Evolutionary conservation across 2,329 filamentous ascomycete species (phyloP).

Genomic region (Microcyclospora tardicrescens): DNA sequence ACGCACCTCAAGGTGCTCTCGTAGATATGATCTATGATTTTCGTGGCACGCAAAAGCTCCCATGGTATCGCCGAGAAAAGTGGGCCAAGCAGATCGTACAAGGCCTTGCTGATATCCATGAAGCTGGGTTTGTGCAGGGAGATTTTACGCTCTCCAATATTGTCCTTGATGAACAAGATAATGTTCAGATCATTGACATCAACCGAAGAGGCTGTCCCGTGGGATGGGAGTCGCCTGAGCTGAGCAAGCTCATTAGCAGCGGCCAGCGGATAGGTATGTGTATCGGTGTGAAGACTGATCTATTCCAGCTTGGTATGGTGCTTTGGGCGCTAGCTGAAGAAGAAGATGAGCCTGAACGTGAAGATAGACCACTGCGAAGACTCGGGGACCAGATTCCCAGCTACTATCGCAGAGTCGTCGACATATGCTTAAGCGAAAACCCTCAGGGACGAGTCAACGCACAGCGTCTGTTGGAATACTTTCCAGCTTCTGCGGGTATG

Average conservation of each 20-base stretch:
- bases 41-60: constrained; percentile 38
- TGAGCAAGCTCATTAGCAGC: constrained; percentile 69
- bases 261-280: constrained; percentile 91
- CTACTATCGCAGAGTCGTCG: constrained; percentile 67
- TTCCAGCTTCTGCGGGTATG: constrained; percentile 36
- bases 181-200: constrained; percentile 97
- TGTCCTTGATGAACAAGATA: constrained; percentile 69
- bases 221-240: constrained; percentile 93
- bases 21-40: constrained; percentile 84
- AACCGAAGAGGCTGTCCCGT: constrained; percentile 94
- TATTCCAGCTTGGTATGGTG: constrained; percentile 95
- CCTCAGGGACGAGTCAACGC: constrained; percentile 65
- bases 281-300: constrained; percentile 92
- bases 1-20: constrained; percentile 72
- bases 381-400: constrained; percentile 49
- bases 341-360: constrained; percentile 77
- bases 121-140: constrained; percentile 90
- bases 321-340: constrained; percentile 82
- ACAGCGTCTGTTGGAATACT: constrained; percentile 54
- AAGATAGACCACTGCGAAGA: constrained; percentile 55
- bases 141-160: constrained; percentile 97
- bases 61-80: constrained; percentile 62
- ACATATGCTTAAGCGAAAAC: constrained; percentile 60
- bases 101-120: constrained; percentile 84
- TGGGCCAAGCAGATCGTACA: constrained; percentile 89